Conservation (phyloP, 129 eudicot genomes). For the Centella asiatica region DNA sequence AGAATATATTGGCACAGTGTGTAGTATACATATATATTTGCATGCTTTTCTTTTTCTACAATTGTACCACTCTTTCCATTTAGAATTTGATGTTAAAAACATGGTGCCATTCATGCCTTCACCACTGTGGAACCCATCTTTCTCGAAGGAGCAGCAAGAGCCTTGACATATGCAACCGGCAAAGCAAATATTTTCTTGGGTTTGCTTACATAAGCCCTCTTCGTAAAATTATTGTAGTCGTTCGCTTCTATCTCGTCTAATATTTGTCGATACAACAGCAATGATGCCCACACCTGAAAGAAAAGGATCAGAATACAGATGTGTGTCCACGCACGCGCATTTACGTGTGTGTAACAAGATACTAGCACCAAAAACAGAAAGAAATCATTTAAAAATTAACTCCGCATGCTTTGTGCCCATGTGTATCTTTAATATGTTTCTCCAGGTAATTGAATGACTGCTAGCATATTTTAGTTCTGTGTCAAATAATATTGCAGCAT, state of each 20-base stretch:
- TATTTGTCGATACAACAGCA: constrained; percentile 72
- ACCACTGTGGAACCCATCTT: constrained; percentile 16
- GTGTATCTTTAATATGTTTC: no score
- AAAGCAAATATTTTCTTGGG: constrained; percentile 71
- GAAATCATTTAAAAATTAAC: no score
- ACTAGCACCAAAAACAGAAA: no score
- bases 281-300: constrained; percentile 88
- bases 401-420: no score
- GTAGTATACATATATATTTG: constrained; percentile 6
- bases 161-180: constrained; percentile 84
- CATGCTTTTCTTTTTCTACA: not conserved
- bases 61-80: not conserved
- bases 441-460: no score
- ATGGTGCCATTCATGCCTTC: constrained; percentile 21
- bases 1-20: not conserved
- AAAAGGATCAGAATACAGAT: not conserved
- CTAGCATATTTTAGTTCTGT: no score
- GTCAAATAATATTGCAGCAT: no score
- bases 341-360: no score
- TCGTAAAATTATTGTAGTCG: constrained; percentile 88
- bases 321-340: no score
- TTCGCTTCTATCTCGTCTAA: constrained; percentile 95
- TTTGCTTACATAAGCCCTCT: constrained; percentile 85
- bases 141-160: constrained; percentile 60
- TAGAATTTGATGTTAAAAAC: not conserved